These are phyloP conservation scores for Colletotrichum sp. DNA, from an alignment of 2,329 filamentous ascomycete genomes.

Conservation along the genomic window DNA sequence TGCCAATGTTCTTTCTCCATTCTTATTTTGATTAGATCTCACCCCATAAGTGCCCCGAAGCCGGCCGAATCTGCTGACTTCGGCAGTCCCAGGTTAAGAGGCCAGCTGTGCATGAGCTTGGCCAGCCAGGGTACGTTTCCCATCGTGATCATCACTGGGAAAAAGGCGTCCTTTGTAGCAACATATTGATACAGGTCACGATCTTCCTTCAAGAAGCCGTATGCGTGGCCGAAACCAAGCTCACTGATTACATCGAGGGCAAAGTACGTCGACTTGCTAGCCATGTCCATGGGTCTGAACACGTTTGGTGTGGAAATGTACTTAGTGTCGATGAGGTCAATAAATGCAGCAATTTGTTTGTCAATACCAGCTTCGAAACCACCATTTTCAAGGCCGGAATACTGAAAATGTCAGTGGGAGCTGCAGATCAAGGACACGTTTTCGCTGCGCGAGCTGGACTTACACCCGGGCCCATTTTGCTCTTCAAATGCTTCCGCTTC, in stretches of 20 bases:
- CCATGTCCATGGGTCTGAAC: conserved; percentile 18
- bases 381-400: conserved; percentile 17
- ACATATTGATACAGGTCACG: conserved; percentile 28
- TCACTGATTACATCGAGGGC: conserved; percentile 30
- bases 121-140: conserved; percentile 28
- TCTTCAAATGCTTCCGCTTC: conserved; percentile 44
- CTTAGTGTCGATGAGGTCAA: conserved; percentile 18
- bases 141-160: conserved; percentile 22
- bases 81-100: conserved; percentile 25
- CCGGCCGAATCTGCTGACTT: conserved; percentile 33
- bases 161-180: conserved; percentile 14
- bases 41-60: conserved; percentile 35
- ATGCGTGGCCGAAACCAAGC: conserved; percentile 29
- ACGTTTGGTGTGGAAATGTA: conserved; percentile 14
- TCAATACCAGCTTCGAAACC: conserved; percentile 19
- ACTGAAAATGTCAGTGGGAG: background rate
- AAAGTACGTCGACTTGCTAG: conserved; percentile 17
- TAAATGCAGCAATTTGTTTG: background rate
- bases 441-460: conserved; percentile 1
- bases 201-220: conserved; percentile 30
- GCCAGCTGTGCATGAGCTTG: conserved; percentile 23
- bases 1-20: background rate
- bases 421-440: background rate
- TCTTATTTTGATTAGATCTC: background rate
- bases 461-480: conserved; percentile 52